Evolutionary conservation across 129 eudicot genomes (phyloP).

Genomic region (Gnaphalium uliginosum): DNA sequence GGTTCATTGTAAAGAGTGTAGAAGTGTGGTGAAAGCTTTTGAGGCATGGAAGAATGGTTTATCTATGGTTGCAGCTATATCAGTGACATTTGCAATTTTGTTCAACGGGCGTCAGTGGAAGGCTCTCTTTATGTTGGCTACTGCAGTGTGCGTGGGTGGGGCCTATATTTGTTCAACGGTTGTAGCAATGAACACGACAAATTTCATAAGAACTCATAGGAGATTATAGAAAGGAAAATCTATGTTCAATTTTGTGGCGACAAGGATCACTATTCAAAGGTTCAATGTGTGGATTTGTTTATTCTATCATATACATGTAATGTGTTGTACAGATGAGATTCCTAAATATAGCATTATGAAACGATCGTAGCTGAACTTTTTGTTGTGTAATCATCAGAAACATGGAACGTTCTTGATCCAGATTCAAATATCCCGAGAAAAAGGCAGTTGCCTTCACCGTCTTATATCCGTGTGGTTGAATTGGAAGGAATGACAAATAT

Average conservation of each 20-base stretch:
- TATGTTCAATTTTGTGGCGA: slow-evolving; percentile 26
- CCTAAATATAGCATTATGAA: background rate
- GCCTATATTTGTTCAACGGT: slow-evolving; percentile 60
- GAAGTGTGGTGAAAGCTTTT: slow-evolving; percentile 49
- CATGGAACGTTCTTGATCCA: background rate
- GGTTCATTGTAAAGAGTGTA: slow-evolving; percentile 84
- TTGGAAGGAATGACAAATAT: too few species aligned
- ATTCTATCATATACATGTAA: slow-evolving; percentile 11
- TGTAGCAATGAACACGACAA: slow-evolving; percentile 72
- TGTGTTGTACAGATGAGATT: slow-evolving; percentile 26
- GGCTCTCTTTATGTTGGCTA: slow-evolving; percentile 49
- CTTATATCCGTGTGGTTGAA: too few species aligned
- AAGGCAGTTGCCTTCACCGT: too few species aligned
- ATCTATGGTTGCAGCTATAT: slow-evolving; percentile 56
- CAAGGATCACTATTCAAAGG: slow-evolving; percentile 7
- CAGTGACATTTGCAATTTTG: slow-evolving; percentile 69
- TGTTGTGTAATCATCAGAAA: slow-evolving; percentile 1
- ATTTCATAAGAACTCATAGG: slow-evolving; percentile 88
- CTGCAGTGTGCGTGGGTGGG: slow-evolving; percentile 58
- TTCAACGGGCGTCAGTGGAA: slow-evolving; percentile 84
- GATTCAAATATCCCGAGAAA: too few species aligned
- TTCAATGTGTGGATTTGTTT: background rate
- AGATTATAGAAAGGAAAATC: slow-evolving; percentile 47
- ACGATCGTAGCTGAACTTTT: background rate
- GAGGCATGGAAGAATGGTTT: slow-evolving; percentile 61